Conservation (phyloP, 2,329 filamentous ascomycete species). For the Metarhizium sp. region DNA sequence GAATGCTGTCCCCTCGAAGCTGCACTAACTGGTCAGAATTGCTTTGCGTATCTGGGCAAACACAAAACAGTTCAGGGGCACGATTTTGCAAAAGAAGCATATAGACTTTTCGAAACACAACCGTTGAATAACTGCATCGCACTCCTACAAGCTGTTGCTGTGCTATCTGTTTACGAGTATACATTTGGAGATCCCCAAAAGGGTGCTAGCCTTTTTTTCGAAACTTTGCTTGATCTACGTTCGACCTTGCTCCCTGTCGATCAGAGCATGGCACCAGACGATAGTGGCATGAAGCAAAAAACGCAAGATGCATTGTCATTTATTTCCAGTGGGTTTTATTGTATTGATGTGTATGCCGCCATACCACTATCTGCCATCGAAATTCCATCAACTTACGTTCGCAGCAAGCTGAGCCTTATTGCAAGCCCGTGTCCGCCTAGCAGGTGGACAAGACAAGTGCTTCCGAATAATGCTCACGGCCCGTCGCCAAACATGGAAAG, state of each 20-base stretch:
- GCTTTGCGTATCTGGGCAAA: neutral
- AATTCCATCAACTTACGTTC: neutral
- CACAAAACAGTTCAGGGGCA: neutral
- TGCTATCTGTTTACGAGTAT: conserved; percentile 12
- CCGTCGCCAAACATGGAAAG: neutral
- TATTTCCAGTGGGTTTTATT: conserved; percentile 15
- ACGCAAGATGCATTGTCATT: conserved; percentile 7
- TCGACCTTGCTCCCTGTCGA: neutral
- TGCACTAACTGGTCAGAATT: neutral
- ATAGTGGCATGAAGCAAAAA: neutral
- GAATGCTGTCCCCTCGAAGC: neutral
- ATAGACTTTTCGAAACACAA: neutral
- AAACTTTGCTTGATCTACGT: neutral
- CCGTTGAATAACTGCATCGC: conserved; percentile 6
- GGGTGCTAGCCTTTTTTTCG: neutral
- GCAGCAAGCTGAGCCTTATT: conserved; percentile 2
- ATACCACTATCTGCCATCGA: neutral
- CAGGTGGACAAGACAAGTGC: neutral
- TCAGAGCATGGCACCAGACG: neutral
- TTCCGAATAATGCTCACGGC: neutral
- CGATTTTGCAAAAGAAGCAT: conserved; percentile 2
- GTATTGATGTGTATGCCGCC: conserved; percentile 12
- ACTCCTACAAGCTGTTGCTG: conserved; percentile 9
- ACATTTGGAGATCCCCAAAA: conserved; percentile 6
- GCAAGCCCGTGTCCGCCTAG: neutral